Conservation (phyloP, 768 basidiomycete species). For the Boletus pseudo-olivaceus region DNA sequence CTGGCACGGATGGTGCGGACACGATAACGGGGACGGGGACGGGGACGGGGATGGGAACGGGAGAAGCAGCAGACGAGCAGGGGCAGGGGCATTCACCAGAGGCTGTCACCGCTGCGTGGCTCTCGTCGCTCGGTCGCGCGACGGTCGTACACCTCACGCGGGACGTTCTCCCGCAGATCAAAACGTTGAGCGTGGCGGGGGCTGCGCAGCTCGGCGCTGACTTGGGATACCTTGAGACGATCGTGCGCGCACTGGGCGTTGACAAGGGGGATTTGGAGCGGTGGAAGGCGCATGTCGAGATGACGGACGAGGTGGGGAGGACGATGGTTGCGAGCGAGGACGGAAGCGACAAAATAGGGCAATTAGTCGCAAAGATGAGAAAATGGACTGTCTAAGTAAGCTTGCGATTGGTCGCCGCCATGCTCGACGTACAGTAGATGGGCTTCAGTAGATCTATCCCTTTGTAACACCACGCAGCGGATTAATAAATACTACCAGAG, state of each 20-base stretch:
- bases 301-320: slow-evolving; percentile 49
- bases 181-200: slow-evolving; percentile 57
- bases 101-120: slow-evolving; percentile 85
- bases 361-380: slow-evolving; percentile 31
- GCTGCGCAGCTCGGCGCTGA: slow-evolving; percentile 84
- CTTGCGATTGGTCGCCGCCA: not conserved
- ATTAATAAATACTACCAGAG: slow-evolving; percentile 16
- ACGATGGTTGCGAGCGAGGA: slow-evolving; percentile 16
- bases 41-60: slow-evolving; percentile 22
- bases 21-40: slow-evolving; percentile 24
- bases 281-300: slow-evolving; percentile 72
- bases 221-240: slow-evolving; percentile 85
- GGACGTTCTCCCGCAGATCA: slow-evolving; percentile 69
- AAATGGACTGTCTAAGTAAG: slow-evolving; percentile 22
- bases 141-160: slow-evolving; percentile 71
- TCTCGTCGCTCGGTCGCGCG: slow-evolving; percentile 82
- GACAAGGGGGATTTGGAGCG: slow-evolving; percentile 74
- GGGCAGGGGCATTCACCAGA: slow-evolving; percentile 53
- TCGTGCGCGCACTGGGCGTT: slow-evolving; percentile 86
- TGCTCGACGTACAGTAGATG: slow-evolving; percentile 6
- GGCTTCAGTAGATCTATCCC: not conserved
- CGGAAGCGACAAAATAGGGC: slow-evolving; percentile 16
- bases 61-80: slow-evolving; percentile 1
- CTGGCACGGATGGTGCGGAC: slow-evolving; percentile 51
- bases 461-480: not conserved